These are phyloP conservation scores for Rhodosporidiobolus sp. DNA, from an alignment of 768 basidiomycete species.

Conservation along the genomic window DNA sequence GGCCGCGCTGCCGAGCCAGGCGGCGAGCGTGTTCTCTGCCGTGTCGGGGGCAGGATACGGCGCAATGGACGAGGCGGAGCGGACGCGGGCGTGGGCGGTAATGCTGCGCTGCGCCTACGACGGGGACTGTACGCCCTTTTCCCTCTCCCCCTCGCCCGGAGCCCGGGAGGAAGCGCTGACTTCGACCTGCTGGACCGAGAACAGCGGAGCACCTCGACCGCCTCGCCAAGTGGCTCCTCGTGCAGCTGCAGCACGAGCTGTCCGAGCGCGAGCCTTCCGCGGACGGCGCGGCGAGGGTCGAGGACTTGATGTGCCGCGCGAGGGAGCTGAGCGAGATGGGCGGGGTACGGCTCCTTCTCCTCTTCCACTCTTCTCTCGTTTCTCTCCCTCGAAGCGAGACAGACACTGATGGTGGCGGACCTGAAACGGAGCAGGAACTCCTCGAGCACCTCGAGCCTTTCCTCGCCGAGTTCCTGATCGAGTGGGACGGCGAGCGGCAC, in stretches of 20 bases:
- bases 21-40: neutral
- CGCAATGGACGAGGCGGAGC: neutral
- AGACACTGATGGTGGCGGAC: neutral
- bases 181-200: no score
- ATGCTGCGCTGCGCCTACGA: neutral
- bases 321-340: conserved; percentile 16
- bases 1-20: neutral
- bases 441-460: neutral
- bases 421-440: conserved; percentile 19
- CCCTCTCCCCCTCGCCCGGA: rapidly evolving
- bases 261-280: neutral
- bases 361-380: neutral
- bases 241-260: neutral
- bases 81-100: neutral
- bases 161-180: neutral
- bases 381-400: neutral
- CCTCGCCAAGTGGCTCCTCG: conserved; percentile 1
- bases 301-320: neutral
- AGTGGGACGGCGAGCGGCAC: conserved; percentile 9
- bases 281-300: neutral
- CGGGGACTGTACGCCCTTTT: neutral
- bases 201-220: neutral
- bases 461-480: conserved; percentile 1
- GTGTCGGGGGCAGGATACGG: neutral
- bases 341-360: conserved; percentile 10